These are phyloP conservation scores for Calonectria pauciramosa DNA, from an alignment of 2,329 filamentous ascomycete species.

Conservation along the genomic window DNA sequence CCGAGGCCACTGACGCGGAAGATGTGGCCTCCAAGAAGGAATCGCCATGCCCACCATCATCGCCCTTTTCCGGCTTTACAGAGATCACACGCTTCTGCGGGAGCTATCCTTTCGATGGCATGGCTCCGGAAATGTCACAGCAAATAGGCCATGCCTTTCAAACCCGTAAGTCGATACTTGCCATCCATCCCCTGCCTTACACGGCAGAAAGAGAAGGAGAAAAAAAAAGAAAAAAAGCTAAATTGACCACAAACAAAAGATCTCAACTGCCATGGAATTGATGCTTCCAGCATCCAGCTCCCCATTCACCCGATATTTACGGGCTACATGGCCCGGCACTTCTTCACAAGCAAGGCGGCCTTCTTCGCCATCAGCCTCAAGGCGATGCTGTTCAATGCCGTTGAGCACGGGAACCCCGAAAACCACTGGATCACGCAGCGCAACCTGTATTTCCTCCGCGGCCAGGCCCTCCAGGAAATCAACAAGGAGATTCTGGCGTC, in stretches of 20 bases:
- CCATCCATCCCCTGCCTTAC: not conserved
- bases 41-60: not conserved
- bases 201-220: not conserved
- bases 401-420: not conserved
- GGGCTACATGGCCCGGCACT: conserved; percentile 10
- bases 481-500: conserved; percentile 13
- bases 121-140: conserved; percentile 10
- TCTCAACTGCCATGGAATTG: conserved; percentile 10
- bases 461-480: conserved; percentile 11
- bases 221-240: not conserved
- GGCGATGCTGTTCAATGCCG: conserved; percentile 8
- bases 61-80: not conserved
- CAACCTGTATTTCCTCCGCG: conserved; percentile 16
- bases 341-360: conserved; percentile 18
- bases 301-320: conserved; percentile 17
- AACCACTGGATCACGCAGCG: conserved; percentile 3
- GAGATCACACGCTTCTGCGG: conserved; percentile 3
- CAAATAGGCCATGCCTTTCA: conserved; percentile 13
- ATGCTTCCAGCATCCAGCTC: conserved; percentile 1
- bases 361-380: conserved; percentile 19
- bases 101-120: conserved; percentile 16
- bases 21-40: not conserved
- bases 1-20: not conserved
- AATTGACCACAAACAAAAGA: not conserved
- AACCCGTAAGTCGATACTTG: conserved; percentile 1